Evolutionary conservation across 1,284 basidiomycete species (phyloP), one percentile per base, ranked within the genome.

Genomic region (Leccinum griseonigrum): DNA sequence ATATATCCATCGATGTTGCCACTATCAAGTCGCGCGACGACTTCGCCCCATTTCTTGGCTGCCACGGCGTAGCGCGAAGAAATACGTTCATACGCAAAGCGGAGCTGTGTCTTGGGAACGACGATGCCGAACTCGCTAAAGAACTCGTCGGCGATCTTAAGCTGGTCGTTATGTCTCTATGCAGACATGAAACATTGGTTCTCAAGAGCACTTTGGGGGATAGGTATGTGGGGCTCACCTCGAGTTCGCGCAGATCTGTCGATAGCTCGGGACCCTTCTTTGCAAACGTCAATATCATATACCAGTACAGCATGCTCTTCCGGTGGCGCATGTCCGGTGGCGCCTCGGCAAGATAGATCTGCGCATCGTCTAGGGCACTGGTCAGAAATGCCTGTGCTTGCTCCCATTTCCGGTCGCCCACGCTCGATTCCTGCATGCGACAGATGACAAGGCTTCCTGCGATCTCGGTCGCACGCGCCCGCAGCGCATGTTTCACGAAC

Each of bases 281-380:
- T 4, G 78, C 72, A 16, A 86, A 70, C 6, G 78, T 79, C 26
- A 85, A 72, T 18, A 86, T 65, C 26, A 85, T 80, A 63, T 80
- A 80, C 84, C 84, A 85, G 66, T 83, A 82, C 11, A 82, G 66
- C 10, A 85, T 77, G 34, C 77, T 80, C 69, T 79, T 80, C 79
- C 85, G 83, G 65, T 85, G 78, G 29, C 83, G 74, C 56, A 81
- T 81, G 66, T 87, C 85, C 3, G 86, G 85, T 0, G 86, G 84
- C 0, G 84, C 85, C 52, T 82, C 73, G 1, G 76, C 69, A 2
- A 85, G 75, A 66, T 81, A 87, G 14, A 74, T 74, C 67, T 82
- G 84, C 29, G 85, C 78, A 65, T 87, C 85, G 51, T 87, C 84
- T 60, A 79, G 71, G 0, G 86, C 83, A 22, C 75, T 77, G 65